Base-by-base conservation (phyloP, 169 alveolate species). In the Eimeria tenella region DNA sequence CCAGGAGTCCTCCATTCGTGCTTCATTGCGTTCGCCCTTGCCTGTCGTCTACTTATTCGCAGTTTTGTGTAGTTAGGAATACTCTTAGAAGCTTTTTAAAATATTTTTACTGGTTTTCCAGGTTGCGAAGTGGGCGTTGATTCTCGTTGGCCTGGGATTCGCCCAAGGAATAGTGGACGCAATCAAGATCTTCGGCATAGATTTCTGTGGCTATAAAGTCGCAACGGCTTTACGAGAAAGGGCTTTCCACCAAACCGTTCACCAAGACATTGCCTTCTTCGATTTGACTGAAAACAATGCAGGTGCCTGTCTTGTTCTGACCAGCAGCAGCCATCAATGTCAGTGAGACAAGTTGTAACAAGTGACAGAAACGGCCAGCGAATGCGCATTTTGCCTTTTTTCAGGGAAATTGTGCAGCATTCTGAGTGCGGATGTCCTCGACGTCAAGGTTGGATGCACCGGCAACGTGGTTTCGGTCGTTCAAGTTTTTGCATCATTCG, bases 381-480 rank as follows among this genome's bases (percentile, higher is more conserved):
- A 5, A 7, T 21, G 71, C 88, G 70, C 21, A 19, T 5, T 50
- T 21, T 79, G 65, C 52, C 23, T 42, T 19, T 79, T 55, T 6
- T 5, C 88, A 79, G 88, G 88, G 31, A 79, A 79, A 8, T 50
- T 79, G n/a, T 79, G 71, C 88, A 52, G 71, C 70, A 88, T 71
- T 49, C 82, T 88, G 74, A 68, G 86, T 11, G 79, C 94, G n/a
- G 94, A 88, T 62, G 94, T 88, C 77, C 94, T 88, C 23, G 74
- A 68, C 11, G 94, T 88, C 23, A 88, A 88, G 87, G 74, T 60
- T 25, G 94, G 94, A 15, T 68, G 94, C 63, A 68, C 86, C 56
- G 94, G 94, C 74, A 88, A 88, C 77, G 86, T 77, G 4, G 82
- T 88, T 49, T 56, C 94, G 25, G 49, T 88, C 52, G 86, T 55